A percentile compares a stretch with the other conserved stretches of the same genome.
Evolutionary conservation across 148 eudicot species (phyloP).

Genomic region (Persicaria maculosa): DNA sequence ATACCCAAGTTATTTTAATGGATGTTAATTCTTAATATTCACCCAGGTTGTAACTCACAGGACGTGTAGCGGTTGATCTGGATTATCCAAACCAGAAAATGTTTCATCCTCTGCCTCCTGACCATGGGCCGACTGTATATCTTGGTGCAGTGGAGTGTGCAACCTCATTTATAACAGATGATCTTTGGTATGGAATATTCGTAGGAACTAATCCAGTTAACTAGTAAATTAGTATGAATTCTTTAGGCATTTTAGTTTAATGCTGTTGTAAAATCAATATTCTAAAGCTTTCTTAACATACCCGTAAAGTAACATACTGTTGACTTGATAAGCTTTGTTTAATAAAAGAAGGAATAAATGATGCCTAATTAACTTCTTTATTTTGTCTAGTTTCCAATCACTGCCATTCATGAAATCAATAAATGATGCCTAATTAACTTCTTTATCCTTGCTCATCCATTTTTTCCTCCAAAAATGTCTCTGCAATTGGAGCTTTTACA

Average conservation of each 20-base stretch:
- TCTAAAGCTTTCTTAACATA: too few species aligned
- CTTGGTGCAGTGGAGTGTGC: conserved; percentile 73
- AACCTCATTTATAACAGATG: conserved; percentile 59
- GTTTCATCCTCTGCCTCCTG: conserved; percentile 73
- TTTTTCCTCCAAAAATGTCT: too few species aligned
- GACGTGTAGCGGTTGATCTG: conserved; percentile 67
- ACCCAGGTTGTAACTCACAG: conserved; percentile 62
- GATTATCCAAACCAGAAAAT: conserved; percentile 70
- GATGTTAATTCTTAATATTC: conserved; percentile 1
- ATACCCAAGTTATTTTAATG: not conserved
- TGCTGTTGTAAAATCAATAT: too few species aligned
- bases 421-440: too few species aligned
- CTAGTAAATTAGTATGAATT: conserved; percentile 9
- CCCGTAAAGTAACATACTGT: too few species aligned
- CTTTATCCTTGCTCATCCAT: too few species aligned
- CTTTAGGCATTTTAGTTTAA: not conserved
- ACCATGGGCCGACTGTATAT: conserved; percentile 71
- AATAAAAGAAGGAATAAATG: too few species aligned
- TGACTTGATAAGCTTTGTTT: too few species aligned
- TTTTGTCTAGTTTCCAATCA: too few species aligned
- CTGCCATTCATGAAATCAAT: too few species aligned
- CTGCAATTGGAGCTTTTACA: too few species aligned
- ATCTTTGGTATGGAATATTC: conserved; percentile 67
- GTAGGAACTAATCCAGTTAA: conserved; percentile 71
- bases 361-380: too few species aligned